Evolutionary conservation across 2,329 filamentous ascomycete genomes (phyloP), one percentile per base, ranked within the genome.

Genomic region (Septoria linicola): DNA sequence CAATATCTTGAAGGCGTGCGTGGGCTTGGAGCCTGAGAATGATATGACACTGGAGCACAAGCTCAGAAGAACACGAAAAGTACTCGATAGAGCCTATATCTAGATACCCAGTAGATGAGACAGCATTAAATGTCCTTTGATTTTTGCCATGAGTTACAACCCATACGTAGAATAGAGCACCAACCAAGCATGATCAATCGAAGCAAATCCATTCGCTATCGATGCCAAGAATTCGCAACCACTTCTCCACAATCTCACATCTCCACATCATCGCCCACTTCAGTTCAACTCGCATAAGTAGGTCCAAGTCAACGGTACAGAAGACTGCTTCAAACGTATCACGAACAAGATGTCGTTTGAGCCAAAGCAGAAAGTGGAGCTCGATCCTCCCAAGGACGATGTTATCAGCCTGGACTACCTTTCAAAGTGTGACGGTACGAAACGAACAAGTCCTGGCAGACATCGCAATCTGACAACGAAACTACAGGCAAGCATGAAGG

Each of bases 11-110:
- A 90, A 92, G 67, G 93, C 93, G 60, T 97, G 92, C 68, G 86
- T 99, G 65, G 93, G 93, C 60, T 82, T 99, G 54, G 89, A 96
- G 80, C 93, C 93, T 13, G 93, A 99, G 81, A 93, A 86, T 51
- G 93, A 99, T 72, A 99, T 99, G 93, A 96, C 91, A 34, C 82
- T 97, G 46, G 93, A 99, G 81, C 92, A 97, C 79, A 99, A 97
- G 84, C 82, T 97, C 16, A 25, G 25, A n/a, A n/a, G n/a, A n/a
- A n/a, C n/a, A n/a, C n/a, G n/a, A n/a, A n/a, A n/a, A n/a, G 13
- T 47, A 34, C 23, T 39, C 17, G 27, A 21, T 31, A 34, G 31
- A 16, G 23, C 23, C 10, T 10, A 27, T 5, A 27, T 27, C 5
- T 27, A 27, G 5, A 10, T 27, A 5, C 10, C 23, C 23, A 5